phyloP scores from a whole-genome alignment of 345 rosid genomes.

The Theobroma cacao region DNA sequence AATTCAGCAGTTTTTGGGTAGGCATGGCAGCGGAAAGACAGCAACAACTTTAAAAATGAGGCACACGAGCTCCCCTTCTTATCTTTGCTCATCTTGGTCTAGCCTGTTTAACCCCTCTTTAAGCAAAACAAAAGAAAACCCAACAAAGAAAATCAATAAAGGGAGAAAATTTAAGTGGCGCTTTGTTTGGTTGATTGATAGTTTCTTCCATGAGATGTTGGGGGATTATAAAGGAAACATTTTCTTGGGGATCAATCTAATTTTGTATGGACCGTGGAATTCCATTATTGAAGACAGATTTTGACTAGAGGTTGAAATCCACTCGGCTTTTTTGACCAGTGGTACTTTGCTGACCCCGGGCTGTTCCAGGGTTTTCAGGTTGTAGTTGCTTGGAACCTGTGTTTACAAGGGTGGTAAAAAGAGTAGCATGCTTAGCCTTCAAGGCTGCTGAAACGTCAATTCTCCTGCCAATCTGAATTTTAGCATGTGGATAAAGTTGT shows the following conservation, averaged over 20 bases:
- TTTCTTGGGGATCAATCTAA: not conserved
- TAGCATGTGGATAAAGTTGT: not conserved
- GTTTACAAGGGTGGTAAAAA: not conserved
- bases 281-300: not conserved
- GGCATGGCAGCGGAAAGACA: not conserved
- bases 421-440: not conserved
- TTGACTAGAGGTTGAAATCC: not conserved
- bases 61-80: not conserved
- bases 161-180: not conserved
- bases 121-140: not conserved
- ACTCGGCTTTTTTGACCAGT: not conserved
- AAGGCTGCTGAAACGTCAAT: not conserved
- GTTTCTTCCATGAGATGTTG: not conserved
- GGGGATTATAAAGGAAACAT: not conserved
- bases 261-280: not conserved
- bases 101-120: not conserved
- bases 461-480: not conserved
- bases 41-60: not conserved
- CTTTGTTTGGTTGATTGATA: not conserved
- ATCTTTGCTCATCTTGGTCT: conserved; percentile 15
- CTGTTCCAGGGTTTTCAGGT: not conserved
- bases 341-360: not conserved
- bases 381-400: not conserved
- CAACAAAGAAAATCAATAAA: not conserved
- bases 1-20: not conserved